phyloP scores from a whole-genome alignment of 176 grass and related monocot species.

The Triticum dicoccoides region DNA sequence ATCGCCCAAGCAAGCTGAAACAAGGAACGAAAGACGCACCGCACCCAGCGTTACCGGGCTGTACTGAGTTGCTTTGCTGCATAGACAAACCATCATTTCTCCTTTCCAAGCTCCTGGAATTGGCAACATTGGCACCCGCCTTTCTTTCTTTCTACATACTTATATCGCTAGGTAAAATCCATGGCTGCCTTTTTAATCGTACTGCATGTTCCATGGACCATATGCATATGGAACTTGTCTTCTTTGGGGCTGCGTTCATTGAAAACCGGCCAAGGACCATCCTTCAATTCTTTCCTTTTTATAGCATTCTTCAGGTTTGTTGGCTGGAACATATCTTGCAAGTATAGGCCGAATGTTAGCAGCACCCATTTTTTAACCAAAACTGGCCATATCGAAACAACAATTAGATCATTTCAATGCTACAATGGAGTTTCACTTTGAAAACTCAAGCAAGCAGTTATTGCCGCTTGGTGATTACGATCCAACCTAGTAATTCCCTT shows the following conservation, averaged over 20 bases:
- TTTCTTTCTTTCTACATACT: slow-evolving; percentile 7
- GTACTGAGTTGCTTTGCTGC: not conserved
- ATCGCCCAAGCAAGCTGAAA: not conserved
- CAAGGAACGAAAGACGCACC: not conserved
- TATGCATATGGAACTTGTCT: not conserved
- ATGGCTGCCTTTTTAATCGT: not conserved
- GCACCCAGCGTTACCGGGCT: not conserved
- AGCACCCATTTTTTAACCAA: too few relatives aligned
- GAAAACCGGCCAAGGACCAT: not conserved
- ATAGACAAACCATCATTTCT: not conserved
- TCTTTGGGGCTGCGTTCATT: not conserved
- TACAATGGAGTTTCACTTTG: not conserved
- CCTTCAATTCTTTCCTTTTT: not conserved
- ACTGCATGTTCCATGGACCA: not conserved
- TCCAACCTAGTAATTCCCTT: not conserved
- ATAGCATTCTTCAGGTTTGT: not conserved
- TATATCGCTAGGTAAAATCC: not conserved
- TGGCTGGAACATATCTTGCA: not conserved
- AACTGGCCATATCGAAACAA: too few relatives aligned
- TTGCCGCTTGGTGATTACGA: not conserved
- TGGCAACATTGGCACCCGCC: not conserved
- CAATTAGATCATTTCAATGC: not conserved
- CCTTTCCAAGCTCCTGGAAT: not conserved
- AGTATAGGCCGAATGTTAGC: not conserved
- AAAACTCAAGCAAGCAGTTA: not conserved